Evolutionary conservation across 306 rosid genomes (phyloP).

Genomic region (Phaseolus lunatus): DNA sequence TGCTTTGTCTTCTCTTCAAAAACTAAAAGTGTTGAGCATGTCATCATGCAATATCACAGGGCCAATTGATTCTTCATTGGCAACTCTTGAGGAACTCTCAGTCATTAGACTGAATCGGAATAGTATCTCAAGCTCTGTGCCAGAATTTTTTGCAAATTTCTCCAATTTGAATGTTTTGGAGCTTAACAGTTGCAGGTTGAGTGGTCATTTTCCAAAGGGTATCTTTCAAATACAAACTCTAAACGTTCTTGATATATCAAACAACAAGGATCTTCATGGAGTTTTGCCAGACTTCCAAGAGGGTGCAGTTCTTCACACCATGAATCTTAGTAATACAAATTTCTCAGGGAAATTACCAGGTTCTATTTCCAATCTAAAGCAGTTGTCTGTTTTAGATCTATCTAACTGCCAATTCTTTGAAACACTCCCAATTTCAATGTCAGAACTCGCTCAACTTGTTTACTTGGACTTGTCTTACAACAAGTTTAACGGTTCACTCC

Average conservation of each 20-base stretch:
- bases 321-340: background rate
- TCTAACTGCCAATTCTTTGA: background rate
- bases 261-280: background rate
- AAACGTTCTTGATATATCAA: background rate
- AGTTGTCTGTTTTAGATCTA: background rate
- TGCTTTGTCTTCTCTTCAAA: background rate
- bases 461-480: background rate
- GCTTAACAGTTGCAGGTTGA: background rate
- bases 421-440: background rate
- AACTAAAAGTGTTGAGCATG: background rate
- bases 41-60: background rate
- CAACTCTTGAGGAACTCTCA: background rate
- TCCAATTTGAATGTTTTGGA: background rate
- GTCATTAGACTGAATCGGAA: background rate
- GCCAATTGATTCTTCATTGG: background rate
- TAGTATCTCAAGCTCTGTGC: background rate
- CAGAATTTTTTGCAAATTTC: background rate
- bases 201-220: background rate
- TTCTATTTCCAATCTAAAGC: conserved; percentile 1
- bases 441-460: background rate
- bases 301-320: conserved; percentile 1
- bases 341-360: background rate
- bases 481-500: background rate
- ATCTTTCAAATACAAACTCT: background rate
- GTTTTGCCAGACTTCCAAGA: background rate